These are phyloP conservation scores for Colletotrichum sublineola DNA, from an alignment of 2,329 filamentous ascomycete genomes.

Conservation along the genomic window DNA sequence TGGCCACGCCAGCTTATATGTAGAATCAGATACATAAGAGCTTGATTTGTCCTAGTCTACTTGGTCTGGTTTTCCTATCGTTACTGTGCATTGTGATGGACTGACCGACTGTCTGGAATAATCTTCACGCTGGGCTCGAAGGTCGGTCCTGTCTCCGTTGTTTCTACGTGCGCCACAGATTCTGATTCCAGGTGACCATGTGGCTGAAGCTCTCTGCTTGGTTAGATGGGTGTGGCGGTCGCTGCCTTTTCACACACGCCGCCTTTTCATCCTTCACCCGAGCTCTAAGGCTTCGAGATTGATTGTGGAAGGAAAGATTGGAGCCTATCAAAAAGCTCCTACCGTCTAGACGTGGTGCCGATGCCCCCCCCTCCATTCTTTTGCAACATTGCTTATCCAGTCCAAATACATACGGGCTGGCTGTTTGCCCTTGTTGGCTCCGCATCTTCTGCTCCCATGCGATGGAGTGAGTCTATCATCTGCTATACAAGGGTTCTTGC, in stretches of 20 bases:
- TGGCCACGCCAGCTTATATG: conserved; percentile 33
- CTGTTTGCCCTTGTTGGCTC: too few species aligned
- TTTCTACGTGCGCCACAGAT: conserved; percentile 3
- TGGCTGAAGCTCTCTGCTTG: conserved; percentile 12
- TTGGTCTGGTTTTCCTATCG: not conserved
- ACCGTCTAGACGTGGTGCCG: too few species aligned
- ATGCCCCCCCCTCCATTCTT: too few species aligned
- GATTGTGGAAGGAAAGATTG: too few species aligned
- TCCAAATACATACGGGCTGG: too few species aligned
- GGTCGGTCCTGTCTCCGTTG: not conserved
- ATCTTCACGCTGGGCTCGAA: not conserved
- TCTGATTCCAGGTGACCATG: not conserved
- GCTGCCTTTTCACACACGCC: not conserved
- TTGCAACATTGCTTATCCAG: not conserved
- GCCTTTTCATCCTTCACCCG: not conserved
- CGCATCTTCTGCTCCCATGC: too few species aligned
- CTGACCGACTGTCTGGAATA: not conserved
- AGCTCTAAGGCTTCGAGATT: too few species aligned
- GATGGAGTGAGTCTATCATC: too few species aligned
- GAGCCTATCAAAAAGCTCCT: too few species aligned
- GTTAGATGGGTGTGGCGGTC: not conserved
- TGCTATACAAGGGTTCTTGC: too few species aligned
- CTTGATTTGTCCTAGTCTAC: conserved; percentile 16
- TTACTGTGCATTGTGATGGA: not conserved
- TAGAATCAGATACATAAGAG: conserved; percentile 31